Evolutionary conservation across 768 basidiomycete genomes (phyloP).

Genomic region (Trichaptum fuscoviolaceum): DNA sequence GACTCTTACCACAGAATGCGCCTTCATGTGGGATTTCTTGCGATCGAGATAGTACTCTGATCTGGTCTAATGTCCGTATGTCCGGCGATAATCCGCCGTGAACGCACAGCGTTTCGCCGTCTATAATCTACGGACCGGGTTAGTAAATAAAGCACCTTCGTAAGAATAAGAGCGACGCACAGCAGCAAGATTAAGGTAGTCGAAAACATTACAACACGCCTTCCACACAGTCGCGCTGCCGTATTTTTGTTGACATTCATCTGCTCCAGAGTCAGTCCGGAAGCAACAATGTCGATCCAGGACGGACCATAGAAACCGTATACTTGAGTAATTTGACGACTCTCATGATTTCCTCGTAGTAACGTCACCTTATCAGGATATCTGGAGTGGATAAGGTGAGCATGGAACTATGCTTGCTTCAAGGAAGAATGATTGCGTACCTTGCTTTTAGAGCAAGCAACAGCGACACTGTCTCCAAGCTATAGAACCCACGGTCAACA

Average conservation of each 20-base stretch:
- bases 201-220: slow-evolving; percentile 94
- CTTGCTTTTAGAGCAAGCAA: slow-evolving; percentile 86
- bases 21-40: slow-evolving; percentile 99
- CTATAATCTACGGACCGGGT: slow-evolving; percentile 73
- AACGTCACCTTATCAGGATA: slow-evolving; percentile 92
- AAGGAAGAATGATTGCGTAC: slow-evolving; percentile 30
- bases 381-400: slow-evolving; percentile 33
- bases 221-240: slow-evolving; percentile 96
- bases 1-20: slow-evolving; percentile 79
- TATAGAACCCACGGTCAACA: slow-evolving; percentile 95
- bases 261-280: slow-evolving; percentile 32
- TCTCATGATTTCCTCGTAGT: slow-evolving; percentile 94
- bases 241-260: slow-evolving; percentile 98
- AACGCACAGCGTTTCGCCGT: slow-evolving; percentile 87
- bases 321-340: slow-evolving; percentile 95
- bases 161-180: slow-evolving; percentile 37
- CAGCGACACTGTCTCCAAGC: slow-evolving; percentile 89
- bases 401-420: neutral
- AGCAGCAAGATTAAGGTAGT: slow-evolving; percentile 91
- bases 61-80: slow-evolving; percentile 91
- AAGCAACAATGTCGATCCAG: neutral
- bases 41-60: slow-evolving; percentile 87
- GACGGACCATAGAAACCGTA: slow-evolving; percentile 94
- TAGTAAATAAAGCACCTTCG: slow-evolving; percentile 1
- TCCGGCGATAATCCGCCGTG: slow-evolving; percentile 96